A percentile compares a stretch with the other conserved stretches of the same genome.
Evolutionary conservation across 169 alveolate genomes (phyloP).

Genomic region (Plasmodium gonderi): DNA sequence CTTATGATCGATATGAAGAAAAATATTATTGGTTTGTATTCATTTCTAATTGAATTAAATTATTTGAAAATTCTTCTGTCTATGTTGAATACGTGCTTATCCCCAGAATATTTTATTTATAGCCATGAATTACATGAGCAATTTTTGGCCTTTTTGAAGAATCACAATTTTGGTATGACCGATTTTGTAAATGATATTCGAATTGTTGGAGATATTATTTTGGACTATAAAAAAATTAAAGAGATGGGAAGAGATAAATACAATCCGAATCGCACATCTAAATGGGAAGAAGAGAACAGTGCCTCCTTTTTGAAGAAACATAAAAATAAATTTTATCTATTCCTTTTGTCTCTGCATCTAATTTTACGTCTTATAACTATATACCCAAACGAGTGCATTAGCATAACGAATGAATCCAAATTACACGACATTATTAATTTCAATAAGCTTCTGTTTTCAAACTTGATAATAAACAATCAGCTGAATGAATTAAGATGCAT

Average conservation of each 20-base stretch:
- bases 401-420: constrained; percentile 27
- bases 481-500: constrained; percentile 7
- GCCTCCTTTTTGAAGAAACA: neutral
- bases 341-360: constrained; percentile 24
- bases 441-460: constrained; percentile 26
- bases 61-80: constrained; percentile 37
- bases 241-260: neutral
- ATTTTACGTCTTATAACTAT: constrained; percentile 16
- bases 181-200: constrained; percentile 19
- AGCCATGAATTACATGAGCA: constrained; percentile 6
- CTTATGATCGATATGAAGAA: constrained; percentile 26
- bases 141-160: constrained; percentile 19
- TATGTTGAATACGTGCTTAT: constrained; percentile 36
- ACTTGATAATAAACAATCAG: constrained; percentile 31
- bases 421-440: constrained; percentile 4
- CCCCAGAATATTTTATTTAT: constrained; percentile 59
- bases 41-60: constrained; percentile 5
- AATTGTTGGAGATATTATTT: neutral
- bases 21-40: constrained; percentile 20
- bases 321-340: constrained; percentile 17
- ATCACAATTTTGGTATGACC: constrained; percentile 7
- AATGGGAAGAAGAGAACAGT: neutral
- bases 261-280: neutral
- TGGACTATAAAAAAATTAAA: too few species aligned
- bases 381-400: constrained; percentile 47